A percentile compares a stretch with the other conserved stretches of the same genome.
Evolutionary conservation across 305 asterid genomes (phyloP).

Genomic region (Solanum hybrid): DNA sequence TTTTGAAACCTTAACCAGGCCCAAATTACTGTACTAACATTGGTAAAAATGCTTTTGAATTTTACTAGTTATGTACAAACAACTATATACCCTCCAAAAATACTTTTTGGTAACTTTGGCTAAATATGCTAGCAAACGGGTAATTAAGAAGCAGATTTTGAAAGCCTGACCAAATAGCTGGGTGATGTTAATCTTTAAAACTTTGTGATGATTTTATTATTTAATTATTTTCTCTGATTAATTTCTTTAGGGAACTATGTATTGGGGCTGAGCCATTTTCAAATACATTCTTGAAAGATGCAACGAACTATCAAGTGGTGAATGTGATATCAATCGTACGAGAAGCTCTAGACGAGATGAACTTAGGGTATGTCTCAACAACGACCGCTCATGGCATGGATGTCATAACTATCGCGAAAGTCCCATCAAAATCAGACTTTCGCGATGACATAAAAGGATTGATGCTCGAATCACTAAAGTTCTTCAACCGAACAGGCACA

Average conservation of each 20-base stretch:
- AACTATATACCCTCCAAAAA: neutral
- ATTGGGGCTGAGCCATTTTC: neutral
- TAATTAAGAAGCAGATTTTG: no score
- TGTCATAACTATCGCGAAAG: neutral
- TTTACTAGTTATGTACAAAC: neutral
- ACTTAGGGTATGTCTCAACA: neutral
- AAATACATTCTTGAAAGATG: neutral
- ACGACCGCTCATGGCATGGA: neutral
- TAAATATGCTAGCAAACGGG: neutral
- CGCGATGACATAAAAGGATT: slow-evolving; percentile 12
- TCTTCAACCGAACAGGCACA: slow-evolving; percentile 11
- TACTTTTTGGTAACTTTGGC: neutral
- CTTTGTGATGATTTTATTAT: neutral
- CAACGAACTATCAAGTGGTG: neutral
- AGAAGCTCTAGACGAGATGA: neutral
- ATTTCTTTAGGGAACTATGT: neutral
- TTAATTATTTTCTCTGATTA: neutral
- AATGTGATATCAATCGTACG: neutral
- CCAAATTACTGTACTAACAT: neutral
- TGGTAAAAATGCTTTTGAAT: neutral
- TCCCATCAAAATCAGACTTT: slow-evolving; percentile 39
- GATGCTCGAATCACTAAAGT: neutral
- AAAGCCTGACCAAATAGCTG: no score
- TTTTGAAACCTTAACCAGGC: neutral
- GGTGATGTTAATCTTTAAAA: neutral